Evolutionary conservation across 371 early-diverging fungal species (phyloP).

Genomic region (Lichtheimia corymbifera): DNA sequence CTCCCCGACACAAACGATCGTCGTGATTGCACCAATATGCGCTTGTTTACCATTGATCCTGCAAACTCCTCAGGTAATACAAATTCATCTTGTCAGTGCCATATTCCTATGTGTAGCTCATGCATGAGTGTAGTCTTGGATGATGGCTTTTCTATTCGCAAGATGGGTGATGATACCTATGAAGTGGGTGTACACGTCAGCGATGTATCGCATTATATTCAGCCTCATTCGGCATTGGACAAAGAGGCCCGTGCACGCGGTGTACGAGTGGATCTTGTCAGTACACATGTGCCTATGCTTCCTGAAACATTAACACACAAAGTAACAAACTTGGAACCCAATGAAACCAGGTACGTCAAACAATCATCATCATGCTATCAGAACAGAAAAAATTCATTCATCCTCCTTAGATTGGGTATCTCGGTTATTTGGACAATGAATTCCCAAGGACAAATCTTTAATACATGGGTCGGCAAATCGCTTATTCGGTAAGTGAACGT

Average conservation of each 20-base stretch:
- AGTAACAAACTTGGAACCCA: slow-evolving; percentile 31
- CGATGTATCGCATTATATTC: slow-evolving; percentile 96
- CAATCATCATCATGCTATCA: no score
- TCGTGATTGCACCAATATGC: slow-evolving; percentile 60
- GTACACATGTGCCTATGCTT: slow-evolving; percentile 95
- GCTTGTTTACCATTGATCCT: slow-evolving; percentile 92
- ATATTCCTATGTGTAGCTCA: not conserved
- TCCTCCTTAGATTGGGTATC: slow-evolving; percentile 69
- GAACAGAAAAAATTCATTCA: no score
- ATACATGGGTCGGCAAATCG: slow-evolving; percentile 70
- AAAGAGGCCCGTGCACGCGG: slow-evolving; percentile 86
- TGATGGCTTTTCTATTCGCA: slow-evolving; percentile 85
- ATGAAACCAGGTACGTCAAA: not conserved
- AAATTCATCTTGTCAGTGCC: not conserved
- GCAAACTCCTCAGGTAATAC: slow-evolving; percentile 78
- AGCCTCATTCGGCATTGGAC: slow-evolving; percentile 82
- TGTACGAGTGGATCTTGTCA: slow-evolving; percentile 92
- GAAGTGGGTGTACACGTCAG: slow-evolving; percentile 97
- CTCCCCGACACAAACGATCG: slow-evolving; percentile 68
- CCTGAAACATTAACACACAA: slow-evolving; percentile 88
- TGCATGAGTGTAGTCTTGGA: slow-evolving; percentile 60
- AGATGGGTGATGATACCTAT: slow-evolving; percentile 63
- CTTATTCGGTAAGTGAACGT: slow-evolving; percentile 62
- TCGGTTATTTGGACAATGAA: slow-evolving; percentile 86
- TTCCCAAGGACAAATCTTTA: slow-evolving; percentile 59